Percentiles rank a stretch among this genome's conserved stretches.
phyloP scores from a whole-genome alignment of 1,139 yeast species.

The Saccharomycopsis crataegensis region DNA sequence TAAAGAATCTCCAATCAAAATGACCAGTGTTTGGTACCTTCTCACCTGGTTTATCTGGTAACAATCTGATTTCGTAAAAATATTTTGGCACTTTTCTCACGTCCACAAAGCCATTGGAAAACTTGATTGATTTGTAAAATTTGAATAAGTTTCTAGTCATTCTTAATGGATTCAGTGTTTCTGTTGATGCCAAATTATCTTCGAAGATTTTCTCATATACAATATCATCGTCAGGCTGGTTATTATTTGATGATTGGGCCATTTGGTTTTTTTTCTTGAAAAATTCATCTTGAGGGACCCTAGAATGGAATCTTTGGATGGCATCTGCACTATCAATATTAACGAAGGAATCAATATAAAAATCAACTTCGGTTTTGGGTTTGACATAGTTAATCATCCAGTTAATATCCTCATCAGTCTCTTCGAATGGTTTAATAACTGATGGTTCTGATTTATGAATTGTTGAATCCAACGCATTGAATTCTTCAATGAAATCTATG shows the following conservation, averaged over 20 bases:
- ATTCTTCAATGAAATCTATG: slow-evolving; percentile 24
- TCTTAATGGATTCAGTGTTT: neutral
- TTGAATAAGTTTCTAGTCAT: slow-evolving; percentile 8
- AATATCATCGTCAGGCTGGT: neutral
- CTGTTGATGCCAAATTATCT: neutral
- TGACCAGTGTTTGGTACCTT: slow-evolving; percentile 13
- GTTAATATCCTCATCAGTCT: neutral
- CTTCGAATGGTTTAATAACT: neutral
- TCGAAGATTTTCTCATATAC: slow-evolving; percentile 4
- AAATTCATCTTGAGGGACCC: neutral
- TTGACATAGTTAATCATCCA: slow-evolving; percentile 4
- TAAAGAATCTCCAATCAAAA: slow-evolving; percentile 17
- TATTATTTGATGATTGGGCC: neutral
- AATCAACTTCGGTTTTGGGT: slow-evolving; percentile 10
- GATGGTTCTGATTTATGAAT: neutral
- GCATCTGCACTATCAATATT: slow-evolving; percentile 10
- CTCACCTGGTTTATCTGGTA: slow-evolving; percentile 5
- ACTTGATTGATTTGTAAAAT: slow-evolving; percentile 10
- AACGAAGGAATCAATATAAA: slow-evolving; percentile 11
- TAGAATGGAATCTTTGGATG: slow-evolving; percentile 5
- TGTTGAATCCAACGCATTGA: slow-evolving; percentile 16
- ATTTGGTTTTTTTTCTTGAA: neutral
- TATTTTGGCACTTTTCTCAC: slow-evolving; percentile 12
- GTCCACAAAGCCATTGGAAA: slow-evolving; percentile 6
- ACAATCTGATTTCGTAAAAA: slow-evolving; percentile 12